phyloP scores from a whole-genome alignment of 2,329 filamentous ascomycete genomes.

The Epichloe coenophiala region DNA sequence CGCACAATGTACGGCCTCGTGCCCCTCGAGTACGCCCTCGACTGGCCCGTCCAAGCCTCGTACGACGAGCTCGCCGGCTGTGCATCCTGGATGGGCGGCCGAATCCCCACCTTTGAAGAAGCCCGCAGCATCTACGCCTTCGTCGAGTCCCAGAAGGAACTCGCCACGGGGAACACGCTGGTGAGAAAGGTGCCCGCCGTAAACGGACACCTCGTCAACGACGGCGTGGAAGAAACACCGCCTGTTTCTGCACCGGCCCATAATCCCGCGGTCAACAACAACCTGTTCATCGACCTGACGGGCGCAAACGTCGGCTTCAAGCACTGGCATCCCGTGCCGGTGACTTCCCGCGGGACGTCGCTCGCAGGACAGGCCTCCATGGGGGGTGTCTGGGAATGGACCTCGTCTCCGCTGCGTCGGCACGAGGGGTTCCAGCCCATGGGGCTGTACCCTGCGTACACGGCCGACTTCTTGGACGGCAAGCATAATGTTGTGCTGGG shows the following conservation, averaged over 20 bases:
- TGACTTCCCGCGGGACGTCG: constrained; percentile 57
- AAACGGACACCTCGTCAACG: constrained; percentile 61
- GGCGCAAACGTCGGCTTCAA: constrained; percentile 75
- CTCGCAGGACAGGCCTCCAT: constrained; percentile 73
- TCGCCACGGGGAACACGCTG: constrained; percentile 40
- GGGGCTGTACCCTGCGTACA: constrained; percentile 80
- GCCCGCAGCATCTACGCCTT: constrained; percentile 75
- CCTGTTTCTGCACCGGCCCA: constrained; percentile 35
- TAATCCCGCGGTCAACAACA: constrained; percentile 24
- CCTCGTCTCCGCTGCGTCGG: constrained; percentile 58
- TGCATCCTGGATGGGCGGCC: constrained; percentile 75
- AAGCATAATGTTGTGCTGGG: constrained; percentile 93
- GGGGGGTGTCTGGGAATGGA: constrained; percentile 98
- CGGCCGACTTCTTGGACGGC: constrained; percentile 89
- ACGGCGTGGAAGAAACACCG: constrained; percentile 71
- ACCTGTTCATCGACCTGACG: constrained; percentile 63
- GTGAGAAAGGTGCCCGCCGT: constrained; percentile 48
- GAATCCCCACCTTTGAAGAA: constrained; percentile 83
- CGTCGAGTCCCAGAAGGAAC: constrained; percentile 42
- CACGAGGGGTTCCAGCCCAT: constrained; percentile 77
- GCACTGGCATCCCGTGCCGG: constrained; percentile 76
- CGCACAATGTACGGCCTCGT: constrained; percentile 77
- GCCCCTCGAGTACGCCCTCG: constrained; percentile 57
- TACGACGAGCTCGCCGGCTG: constrained; percentile 82
- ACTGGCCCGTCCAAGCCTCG: constrained; percentile 88